Base-by-base conservation (phyloP, 2,329 filamentous ascomycete genomes). In the Ophiostoma sp. region DNA sequence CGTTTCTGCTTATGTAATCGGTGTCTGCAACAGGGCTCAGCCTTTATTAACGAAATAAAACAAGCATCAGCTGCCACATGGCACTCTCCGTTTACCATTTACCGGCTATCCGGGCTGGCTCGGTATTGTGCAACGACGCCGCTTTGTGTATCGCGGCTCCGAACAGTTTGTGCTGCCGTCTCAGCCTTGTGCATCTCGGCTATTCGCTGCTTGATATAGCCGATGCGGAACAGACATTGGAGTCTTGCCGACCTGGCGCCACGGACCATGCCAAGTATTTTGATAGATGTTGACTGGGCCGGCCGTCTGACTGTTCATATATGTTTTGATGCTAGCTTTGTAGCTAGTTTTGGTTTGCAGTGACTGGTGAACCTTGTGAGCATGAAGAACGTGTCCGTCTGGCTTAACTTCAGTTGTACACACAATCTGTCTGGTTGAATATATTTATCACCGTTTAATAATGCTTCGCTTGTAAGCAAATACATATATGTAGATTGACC, bases 171-270 rank as follows among this genome's bases (percentile, higher is more conserved):
- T 57, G 52, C 52, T 57, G 52, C 52, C n/a, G n/a, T 57, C 52
- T 57, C 52, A 57, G 52, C 52, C 52, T 57, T 57, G 52, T 31
- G 17, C 52, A 11, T 57, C 52, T 57, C 52, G 52, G 52, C 13
- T 57, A 57, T 31, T 31, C 23, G n/a, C 6, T 57, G 11, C 52
- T 27, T 27, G 11, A 4, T 27, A 27, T 57, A 57, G 52, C 52
- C 52, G 52, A 57, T n/a, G 13, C 23, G n/a, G 52, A 13, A 2
- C 52, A 27, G 6, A 20, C 27, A 13, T 48, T 7, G 17, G 44
- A 20, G 52, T 27, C 52, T 57, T 57, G 52, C 17, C 52, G 27
- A 27, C 11, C 27, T 57, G 11, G 23, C 27, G 27, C 27, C 1
- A 31, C 27, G 27, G 27, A 3, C 23, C 17, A 57, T 7, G 52